Evolutionary conservation across 495 filamentous ascomycete species (phyloP).

Genomic region (Apiosordaria backusii): DNA sequence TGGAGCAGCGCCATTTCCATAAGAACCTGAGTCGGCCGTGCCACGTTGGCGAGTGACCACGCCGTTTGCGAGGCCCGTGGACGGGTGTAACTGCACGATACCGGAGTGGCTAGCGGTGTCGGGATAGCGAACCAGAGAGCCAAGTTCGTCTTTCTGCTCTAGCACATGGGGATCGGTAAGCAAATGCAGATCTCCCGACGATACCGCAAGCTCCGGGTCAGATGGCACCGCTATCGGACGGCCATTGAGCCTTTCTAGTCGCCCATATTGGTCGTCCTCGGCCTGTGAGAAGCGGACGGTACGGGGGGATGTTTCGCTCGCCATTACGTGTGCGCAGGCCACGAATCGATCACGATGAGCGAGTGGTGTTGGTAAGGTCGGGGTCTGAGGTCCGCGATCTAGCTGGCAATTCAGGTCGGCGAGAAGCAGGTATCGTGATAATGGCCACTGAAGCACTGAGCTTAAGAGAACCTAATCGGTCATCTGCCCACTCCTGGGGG

Average conservation of each 20-base stretch:
- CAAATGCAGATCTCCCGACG: slow-evolving; percentile 57
- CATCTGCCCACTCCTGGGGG: slow-evolving; percentile 6
- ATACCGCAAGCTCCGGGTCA: slow-evolving; percentile 63
- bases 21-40: slow-evolving; percentile 20
- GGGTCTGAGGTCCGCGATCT: neutral
- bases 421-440: neutral
- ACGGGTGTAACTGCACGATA: slow-evolving; percentile 35
- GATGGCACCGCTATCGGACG: slow-evolving; percentile 49
- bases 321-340: slow-evolving; percentile 23
- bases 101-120: slow-evolving; percentile 31
- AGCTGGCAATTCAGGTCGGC: too few species aligned
- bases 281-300: slow-evolving; percentile 50
- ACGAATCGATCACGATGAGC: neutral
- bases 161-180: slow-evolving; percentile 40
- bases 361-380: neutral
- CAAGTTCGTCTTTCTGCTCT: slow-evolving; percentile 48
- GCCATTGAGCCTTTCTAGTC: slow-evolving; percentile 32
- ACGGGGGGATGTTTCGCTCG: slow-evolving; percentile 47
- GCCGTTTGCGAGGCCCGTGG: slow-evolving; percentile 29
- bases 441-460: neutral
- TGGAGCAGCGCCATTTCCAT: slow-evolving; percentile 27
- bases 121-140: slow-evolving; percentile 39
- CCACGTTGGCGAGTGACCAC: slow-evolving; percentile 32
- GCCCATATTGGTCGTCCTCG: slow-evolving; percentile 33
- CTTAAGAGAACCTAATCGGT: slow-evolving; percentile 13